Evolutionary conservation across 169 alveolate genomes (phyloP).

Genomic region (Cryptosporidium ryanae): DNA sequence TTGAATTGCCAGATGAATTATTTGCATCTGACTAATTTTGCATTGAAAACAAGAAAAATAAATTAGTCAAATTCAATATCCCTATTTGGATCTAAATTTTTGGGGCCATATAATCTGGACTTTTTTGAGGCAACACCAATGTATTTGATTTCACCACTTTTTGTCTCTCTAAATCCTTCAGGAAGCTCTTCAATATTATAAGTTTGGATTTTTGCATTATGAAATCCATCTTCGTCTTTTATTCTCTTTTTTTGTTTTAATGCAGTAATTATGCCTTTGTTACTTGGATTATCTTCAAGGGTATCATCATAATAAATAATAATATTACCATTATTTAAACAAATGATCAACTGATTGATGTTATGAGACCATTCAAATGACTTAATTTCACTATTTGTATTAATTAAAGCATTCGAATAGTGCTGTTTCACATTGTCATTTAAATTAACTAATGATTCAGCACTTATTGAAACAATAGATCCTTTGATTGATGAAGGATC

Average conservation of each 20-base stretch:
- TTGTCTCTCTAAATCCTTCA: slow-evolving; percentile 58
- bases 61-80: slow-evolving; percentile 1
- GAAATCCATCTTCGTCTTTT: slow-evolving; percentile 27
- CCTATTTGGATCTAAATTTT: neutral
- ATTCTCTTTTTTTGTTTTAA: slow-evolving; percentile 19
- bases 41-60: neutral
- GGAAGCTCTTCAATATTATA: slow-evolving; percentile 65
- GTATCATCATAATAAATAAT: slow-evolving; percentile 31
- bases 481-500: neutral
- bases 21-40: neutral
- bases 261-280: slow-evolving; percentile 28
- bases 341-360: slow-evolving; percentile 50
- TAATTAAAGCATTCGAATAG: neutral
- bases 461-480: neutral
- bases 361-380: slow-evolving; percentile 57
- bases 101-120: slow-evolving; percentile 38
- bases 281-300: slow-evolving; percentile 41
- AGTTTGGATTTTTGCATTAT: slow-evolving; percentile 19
- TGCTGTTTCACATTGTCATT: neutral
- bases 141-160: slow-evolving; percentile 66
- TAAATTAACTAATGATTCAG: neutral
- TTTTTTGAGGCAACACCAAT: slow-evolving; percentile 46
- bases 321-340: slow-evolving; percentile 16
- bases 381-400: slow-evolving; percentile 1
- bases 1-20: neutral